These are phyloP conservation scores for Aspergillus coremiiformis DNA, from an alignment of 495 filamentous ascomycete genomes.

Conservation along the genomic window DNA sequence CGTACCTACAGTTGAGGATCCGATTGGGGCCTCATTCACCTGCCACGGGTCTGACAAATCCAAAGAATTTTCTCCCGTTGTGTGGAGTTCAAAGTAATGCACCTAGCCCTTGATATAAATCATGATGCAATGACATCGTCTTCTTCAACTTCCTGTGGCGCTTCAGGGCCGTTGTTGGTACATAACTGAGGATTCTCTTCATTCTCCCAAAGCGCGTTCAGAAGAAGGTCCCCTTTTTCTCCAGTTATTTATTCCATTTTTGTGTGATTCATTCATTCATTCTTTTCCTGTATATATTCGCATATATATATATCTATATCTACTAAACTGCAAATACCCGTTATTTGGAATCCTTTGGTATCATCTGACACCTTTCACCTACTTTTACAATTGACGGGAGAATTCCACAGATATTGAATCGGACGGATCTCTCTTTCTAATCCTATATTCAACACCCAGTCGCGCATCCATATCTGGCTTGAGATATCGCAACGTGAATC, in stretches of 20 bases:
- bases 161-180: conserved; percentile 5
- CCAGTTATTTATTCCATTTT: background rate
- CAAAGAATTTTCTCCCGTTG: conserved; percentile 6
- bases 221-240: background rate
- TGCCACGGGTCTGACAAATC: conserved; percentile 5
- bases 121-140: conserved; percentile 3
- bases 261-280: background rate
- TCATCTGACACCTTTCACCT: background rate
- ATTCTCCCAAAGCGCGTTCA: background rate
- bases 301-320: background rate
- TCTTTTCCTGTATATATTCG: background rate
- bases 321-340: background rate
- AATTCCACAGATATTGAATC: background rate
- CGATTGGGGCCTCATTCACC: background rate
- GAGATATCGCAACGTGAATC: background rate
- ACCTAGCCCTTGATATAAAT: background rate
- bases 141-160: background rate
- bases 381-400: background rate
- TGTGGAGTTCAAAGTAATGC: too few species aligned
- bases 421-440: background rate
- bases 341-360: background rate
- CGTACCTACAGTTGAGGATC: background rate
- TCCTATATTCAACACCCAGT: background rate
- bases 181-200: conserved; percentile 12
- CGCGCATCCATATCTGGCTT: background rate